Evolutionary conservation across 129 eudicot genomes (phyloP), one percentile per base, ranked within the genome.

Genomic region (Flaveria ramosissima): DNA sequence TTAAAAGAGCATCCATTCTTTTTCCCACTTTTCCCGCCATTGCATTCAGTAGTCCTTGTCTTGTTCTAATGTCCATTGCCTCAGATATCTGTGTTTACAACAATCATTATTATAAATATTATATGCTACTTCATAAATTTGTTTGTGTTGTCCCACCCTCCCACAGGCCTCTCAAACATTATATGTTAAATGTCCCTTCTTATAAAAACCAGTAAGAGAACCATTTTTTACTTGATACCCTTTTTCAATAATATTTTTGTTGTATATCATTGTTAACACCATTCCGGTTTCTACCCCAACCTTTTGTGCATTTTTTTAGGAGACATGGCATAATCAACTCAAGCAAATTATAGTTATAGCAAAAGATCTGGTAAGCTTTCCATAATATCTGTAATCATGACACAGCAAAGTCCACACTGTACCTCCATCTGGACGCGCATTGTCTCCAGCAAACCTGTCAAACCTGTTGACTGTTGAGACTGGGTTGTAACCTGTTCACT

Each of bases 381-480:
- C n/a, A 43, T 69, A 12, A 24, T 45, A 30, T 20, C 41, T 39
- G 41, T 20, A 62, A 43, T 50, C 26, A 32, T 71, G 53, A 52
- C 27, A 65, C 60, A 51, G 50, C 52, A 64, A 60, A 76, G 52
- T 51, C 77, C 57, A 47, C 27, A 47, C 3, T 47, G 66, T 86
- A 95, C 99, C 99, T 95, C 99, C 99, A 95, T 95, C 84, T 95
- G 99, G 27, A 92, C 77, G 43, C 99, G 96, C 99, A 91, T 95
- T 47, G 92, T 89, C 88, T 95, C 99, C 83, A 95, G 84, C 67
- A 95, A 78, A 63, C 97, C 92, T 71, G 92, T 91, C 89, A 95
- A 76, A 42, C 99, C 99, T 69, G 92, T 76, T 47, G 87, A 80
- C 48, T 86, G 91, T 60, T 89, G 96, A 74, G 97, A 88, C 59